Base-by-base conservation (phyloP, 2,329 filamentous ascomycete genomes). In the Phyllachora maydis region DNA sequence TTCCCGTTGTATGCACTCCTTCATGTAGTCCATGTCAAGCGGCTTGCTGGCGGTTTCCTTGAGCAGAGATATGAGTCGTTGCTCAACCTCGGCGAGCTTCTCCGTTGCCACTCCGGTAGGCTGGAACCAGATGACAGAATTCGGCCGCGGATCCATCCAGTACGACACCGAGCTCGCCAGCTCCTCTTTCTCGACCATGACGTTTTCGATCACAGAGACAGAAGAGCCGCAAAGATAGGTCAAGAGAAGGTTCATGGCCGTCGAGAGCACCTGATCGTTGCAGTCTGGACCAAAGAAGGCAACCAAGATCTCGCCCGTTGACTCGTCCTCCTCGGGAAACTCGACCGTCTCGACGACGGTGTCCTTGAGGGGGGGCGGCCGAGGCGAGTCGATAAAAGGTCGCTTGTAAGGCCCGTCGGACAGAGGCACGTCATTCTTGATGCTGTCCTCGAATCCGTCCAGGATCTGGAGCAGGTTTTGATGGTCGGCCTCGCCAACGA, bases 301-400 rank as follows among this genome's bases (percentile, higher is more conserved):
- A 11, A 93, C 69, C 23, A 79, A 54, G 23, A 95, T 69, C 41
- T 95, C 85, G 18, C 88, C 88, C 26, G 72, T 77, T 0, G 81
- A 85, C 42, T 98, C 88, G 34, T 98, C 88, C 38, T 93, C 85
- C 42, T 98, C 88, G 0, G 88, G 88, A 37, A 98, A 98, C 31
- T 91, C 73, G 14, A 91, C 73, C 1, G 62, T 79, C 33, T 85
- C 67, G 8, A 91, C 49, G 8, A 71, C 56, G 0, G 78, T 81
- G 41, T 77, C 59, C 15, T 64, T 62, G 14, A 98, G 54, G 0
- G 66, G 49, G 3, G 78, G 73, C 0, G 81, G 72, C 32, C 77
- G 75, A 25, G 69, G 63, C 4, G 85, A 93, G 27, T 93, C 82
- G 13, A 88, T 66, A 82, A 88, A 98, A 2, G 88, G 88, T 23